phyloP scores from a whole-genome alignment of 192 early-diverging fungal species.

The Podila verticillata region DNA sequence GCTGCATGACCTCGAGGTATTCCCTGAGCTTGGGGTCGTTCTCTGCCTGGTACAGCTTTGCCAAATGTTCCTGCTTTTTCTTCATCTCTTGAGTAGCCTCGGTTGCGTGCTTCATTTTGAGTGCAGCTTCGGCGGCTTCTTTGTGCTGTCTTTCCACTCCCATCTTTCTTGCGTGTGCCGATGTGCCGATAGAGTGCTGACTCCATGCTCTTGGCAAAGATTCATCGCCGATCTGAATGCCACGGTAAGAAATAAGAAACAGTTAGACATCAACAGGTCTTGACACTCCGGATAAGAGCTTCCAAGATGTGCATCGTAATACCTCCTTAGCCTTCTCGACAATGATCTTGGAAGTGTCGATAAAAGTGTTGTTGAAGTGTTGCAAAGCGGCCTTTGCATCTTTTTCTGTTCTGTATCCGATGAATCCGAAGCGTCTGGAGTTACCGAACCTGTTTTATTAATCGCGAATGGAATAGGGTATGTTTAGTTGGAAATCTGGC shows the following conservation, averaged over 20 bases:
- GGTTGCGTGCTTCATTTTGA: constrained; percentile 30
- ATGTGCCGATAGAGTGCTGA: constrained; percentile 84
- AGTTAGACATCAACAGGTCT: too few relatives aligned
- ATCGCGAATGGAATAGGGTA: background rate
- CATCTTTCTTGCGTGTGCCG: constrained; percentile 70
- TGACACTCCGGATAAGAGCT: too few relatives aligned
- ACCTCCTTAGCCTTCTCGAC: constrained; percentile 91
- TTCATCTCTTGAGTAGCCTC: constrained; percentile 53
- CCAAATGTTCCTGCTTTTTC: constrained; percentile 59
- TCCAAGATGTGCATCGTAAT: constrained; percentile 4
- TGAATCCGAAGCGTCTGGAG: constrained; percentile 92
- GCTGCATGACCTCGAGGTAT: constrained; percentile 89
- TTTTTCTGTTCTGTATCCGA: constrained; percentile 90
- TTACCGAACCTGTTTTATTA: constrained; percentile 66
- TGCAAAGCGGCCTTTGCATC: constrained; percentile 83
- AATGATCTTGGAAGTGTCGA: constrained; percentile 89
- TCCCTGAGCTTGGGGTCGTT: constrained; percentile 89
- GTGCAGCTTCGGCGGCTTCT: constrained; percentile 33
- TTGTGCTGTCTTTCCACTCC: constrained; percentile 57
- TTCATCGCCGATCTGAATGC: constrained; percentile 76
- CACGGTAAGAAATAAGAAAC: background rate
- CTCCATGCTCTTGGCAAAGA: constrained; percentile 91
- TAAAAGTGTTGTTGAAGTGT: constrained; percentile 92
- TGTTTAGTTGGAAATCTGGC: background rate
- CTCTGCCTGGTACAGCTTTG: constrained; percentile 63